Evolutionary conservation across 2,329 filamentous ascomycete species (phyloP).

Genomic region (Colletotrichum sp.): DNA sequence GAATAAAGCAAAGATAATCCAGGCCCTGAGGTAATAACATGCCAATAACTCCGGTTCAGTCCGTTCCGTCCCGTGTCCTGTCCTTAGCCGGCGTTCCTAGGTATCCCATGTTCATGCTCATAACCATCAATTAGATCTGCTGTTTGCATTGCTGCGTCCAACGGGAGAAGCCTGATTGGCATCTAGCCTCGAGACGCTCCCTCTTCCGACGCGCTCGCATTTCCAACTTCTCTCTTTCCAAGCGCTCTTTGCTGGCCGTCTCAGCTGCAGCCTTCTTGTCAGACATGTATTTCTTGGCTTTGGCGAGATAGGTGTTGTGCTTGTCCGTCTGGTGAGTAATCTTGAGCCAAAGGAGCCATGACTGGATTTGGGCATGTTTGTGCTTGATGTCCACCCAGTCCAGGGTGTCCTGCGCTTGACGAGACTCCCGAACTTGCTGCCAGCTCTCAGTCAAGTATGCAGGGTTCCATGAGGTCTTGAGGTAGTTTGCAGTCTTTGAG

Average conservation of each 20-base stretch:
- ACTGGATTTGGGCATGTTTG: conserved; percentile 59
- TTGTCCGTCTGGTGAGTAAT: conserved; percentile 54
- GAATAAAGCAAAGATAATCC: not conserved
- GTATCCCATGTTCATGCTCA: conserved; percentile 12
- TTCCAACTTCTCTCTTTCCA: conserved; percentile 30
- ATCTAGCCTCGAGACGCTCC: conserved; percentile 25
- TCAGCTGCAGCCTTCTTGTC: conserved; percentile 25
- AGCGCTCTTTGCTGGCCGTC: conserved; percentile 31
- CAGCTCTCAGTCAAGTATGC: conserved; percentile 28
- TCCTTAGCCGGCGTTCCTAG: not conserved
- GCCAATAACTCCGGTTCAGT: not conserved
- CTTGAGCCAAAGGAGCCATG: conserved; percentile 63
- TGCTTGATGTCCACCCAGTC: conserved; percentile 50
- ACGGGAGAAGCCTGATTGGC: conserved; percentile 21
- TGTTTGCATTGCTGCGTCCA: conserved; percentile 23
- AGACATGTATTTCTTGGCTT: conserved; percentile 39
- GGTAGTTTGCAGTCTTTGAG: not conserved
- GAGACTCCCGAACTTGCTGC: conserved; percentile 33
- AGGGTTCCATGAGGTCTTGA: conserved; percentile 5
- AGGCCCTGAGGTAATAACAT: not conserved
- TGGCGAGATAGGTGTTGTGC: conserved; percentile 49
- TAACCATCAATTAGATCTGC: conserved; percentile 6
- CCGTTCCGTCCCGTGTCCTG: conserved; percentile 4
- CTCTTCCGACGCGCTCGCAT: conserved; percentile 30
- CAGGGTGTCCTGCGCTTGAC: conserved; percentile 36